Percentiles rank a stretch among this genome's conserved stretches.
phyloP scores from a whole-genome alignment of 257 asterid species.

The Penstemon eatonii region DNA sequence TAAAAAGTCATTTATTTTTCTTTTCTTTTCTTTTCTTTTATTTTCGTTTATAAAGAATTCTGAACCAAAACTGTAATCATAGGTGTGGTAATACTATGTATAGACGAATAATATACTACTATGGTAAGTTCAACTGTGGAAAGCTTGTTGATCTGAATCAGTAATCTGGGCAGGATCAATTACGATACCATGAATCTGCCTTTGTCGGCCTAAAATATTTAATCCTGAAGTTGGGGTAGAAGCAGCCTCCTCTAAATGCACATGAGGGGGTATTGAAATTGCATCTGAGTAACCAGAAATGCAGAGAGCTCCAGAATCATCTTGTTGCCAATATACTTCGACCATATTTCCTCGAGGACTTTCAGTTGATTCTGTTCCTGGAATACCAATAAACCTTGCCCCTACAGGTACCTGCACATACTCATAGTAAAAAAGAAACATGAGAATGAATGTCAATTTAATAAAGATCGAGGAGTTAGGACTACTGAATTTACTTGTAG shows the following conservation, averaged over 20 bases:
- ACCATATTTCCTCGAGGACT: conserved; percentile 70
- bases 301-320: conserved; percentile 83
- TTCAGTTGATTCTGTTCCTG: conserved; percentile 64
- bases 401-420: conserved; percentile 71
- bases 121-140: background rate
- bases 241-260: conserved; percentile 43
- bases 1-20: background rate
- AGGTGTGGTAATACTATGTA: background rate
- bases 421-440: background rate
- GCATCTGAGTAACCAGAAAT: conserved; percentile 67
- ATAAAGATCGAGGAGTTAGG: no score
- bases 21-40: no score
- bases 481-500: conserved; percentile 45
- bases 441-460: background rate
- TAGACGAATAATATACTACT: background rate
- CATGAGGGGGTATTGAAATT: conserved; percentile 60
- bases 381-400: conserved; percentile 72
- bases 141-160: conserved; percentile 34
- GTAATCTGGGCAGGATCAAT: conserved; percentile 70
- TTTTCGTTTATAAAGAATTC: background rate
- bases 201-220: conserved; percentile 31
- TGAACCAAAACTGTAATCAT: background rate
- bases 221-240: conserved; percentile 28
- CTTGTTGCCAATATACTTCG: conserved; percentile 88
- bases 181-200: conserved; percentile 53